A percentile compares a stretch with the other conserved stretches of the same genome.
These are phyloP conservation scores for Ophiostoma tasmaniense DNA, from an alignment of 2,329 filamentous ascomycete genomes.

Conservation along the genomic window DNA sequence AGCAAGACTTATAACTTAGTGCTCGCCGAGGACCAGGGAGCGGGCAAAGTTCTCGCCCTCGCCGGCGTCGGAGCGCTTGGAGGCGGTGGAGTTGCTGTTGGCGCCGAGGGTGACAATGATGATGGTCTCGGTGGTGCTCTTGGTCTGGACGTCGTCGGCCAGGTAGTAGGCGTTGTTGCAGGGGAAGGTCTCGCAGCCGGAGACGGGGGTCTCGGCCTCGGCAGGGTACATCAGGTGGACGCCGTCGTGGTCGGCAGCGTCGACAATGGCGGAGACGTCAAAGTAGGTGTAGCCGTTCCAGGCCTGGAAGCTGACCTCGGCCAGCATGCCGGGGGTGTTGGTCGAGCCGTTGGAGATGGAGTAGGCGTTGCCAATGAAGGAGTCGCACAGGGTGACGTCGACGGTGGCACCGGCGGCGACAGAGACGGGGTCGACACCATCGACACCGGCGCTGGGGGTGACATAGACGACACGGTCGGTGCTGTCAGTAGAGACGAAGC, in stretches of 20 bases:
- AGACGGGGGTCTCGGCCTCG: conserved; percentile 25
- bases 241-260: conserved; percentile 32
- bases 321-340: conserved; percentile 32
- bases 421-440: conserved; percentile 31
- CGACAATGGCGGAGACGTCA: conserved; percentile 39
- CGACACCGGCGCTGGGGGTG: conserved; percentile 35
- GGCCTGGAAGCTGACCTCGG: conserved; percentile 31
- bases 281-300: conserved; percentile 33
- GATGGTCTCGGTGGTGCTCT: conserved; percentile 27
- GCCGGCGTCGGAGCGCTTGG: conserved; percentile 9
- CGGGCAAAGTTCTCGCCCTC: conserved; percentile 19
- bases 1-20: conserved; percentile 9
- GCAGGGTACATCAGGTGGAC: conserved; percentile 34
- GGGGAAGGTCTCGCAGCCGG: conserved; percentile 34
- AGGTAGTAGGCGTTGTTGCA: conserved; percentile 35
- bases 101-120: conserved; percentile 29
- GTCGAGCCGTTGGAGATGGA: conserved; percentile 27
- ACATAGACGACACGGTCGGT: conserved; percentile 43
- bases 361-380: conserved; percentile 30
- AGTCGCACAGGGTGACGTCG: conserved; percentile 29
- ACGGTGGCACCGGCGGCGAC: conserved; percentile 33
- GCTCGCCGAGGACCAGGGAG: conserved; percentile 21
- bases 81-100: conserved; percentile 16
- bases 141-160: conserved; percentile 34
- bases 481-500: conserved; percentile 51